These are phyloP conservation scores for Chaetomidium leptoderma DNA, from an alignment of 495 filamentous ascomycete genomes.

Conservation along the genomic window DNA sequence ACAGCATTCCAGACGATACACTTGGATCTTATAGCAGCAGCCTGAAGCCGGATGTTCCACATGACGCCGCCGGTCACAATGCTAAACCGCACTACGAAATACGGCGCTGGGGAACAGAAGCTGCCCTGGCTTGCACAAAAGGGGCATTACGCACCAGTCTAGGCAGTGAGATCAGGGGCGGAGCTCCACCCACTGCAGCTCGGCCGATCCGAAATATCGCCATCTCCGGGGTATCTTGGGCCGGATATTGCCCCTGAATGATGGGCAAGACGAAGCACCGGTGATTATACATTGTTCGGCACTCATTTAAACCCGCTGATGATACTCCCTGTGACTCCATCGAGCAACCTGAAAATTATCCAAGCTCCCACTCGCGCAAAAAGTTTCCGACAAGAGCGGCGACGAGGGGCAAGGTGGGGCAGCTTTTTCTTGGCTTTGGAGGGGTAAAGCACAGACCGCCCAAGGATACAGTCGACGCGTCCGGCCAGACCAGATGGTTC, in stretches of 20 bases:
- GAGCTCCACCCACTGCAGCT: background rate
- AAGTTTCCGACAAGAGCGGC: constrained; percentile 14
- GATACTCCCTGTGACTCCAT: too few relatives aligned
- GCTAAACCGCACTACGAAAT: background rate
- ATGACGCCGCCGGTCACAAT: background rate
- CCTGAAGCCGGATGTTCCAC: constrained; percentile 5
- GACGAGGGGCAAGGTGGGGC: constrained; percentile 32
- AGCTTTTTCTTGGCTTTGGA: constrained; percentile 22
- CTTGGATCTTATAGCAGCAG: constrained; percentile 6
- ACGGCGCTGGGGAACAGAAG: background rate
- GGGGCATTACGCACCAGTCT: background rate
- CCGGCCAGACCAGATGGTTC: background rate
- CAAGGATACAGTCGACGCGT: too few relatives aligned
- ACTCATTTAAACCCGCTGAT: too few relatives aligned
- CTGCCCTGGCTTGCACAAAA: background rate
- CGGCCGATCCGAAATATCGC: constrained; percentile 8
- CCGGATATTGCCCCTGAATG: background rate
- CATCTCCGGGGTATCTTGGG: constrained; percentile 1
- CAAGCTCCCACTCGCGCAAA: background rate
- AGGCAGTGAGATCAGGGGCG: constrained; percentile 12
- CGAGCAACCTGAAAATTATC: too few relatives aligned
- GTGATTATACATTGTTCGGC: too few relatives aligned
- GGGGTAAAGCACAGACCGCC: constrained; percentile 31
- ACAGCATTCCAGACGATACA: constrained; percentile 2
- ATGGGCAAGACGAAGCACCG: background rate